These are phyloP conservation scores for Globisporangium cystogenes DNA, from an alignment of 352 stramenopile genomes.

Conservation along the genomic window DNA sequence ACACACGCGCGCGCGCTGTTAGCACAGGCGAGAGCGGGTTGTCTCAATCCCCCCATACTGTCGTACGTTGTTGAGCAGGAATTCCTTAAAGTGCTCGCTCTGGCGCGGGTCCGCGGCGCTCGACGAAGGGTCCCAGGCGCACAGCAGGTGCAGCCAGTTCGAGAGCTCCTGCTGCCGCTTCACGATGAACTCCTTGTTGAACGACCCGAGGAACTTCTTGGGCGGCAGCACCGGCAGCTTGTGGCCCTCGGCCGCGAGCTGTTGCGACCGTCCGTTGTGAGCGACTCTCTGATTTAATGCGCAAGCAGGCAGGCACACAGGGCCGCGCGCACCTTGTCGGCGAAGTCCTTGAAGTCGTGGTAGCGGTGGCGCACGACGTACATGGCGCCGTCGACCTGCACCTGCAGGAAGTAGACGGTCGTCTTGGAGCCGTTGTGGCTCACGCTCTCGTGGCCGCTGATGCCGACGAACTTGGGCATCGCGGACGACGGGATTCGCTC, in stretches of 20 bases:
- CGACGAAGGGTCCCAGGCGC: constrained; percentile 61
- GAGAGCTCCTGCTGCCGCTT: constrained; percentile 86
- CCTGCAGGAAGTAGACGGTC: constrained; percentile 82
- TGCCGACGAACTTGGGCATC: constrained; percentile 77
- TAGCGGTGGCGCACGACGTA: constrained; percentile 81
- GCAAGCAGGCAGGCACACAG: neutral
- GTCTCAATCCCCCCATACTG: too few species aligned
- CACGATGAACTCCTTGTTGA: constrained; percentile 89
- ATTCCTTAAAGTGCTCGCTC: constrained; percentile 74
- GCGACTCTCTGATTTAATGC: too few species aligned
- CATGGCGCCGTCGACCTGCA: constrained; percentile 71
- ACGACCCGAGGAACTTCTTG: constrained; percentile 87
- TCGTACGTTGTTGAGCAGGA: constrained; percentile 75
- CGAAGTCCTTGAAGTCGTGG: constrained; percentile 87
- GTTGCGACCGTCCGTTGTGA: too few species aligned
- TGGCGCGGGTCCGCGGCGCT: constrained; percentile 52
- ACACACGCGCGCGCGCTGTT: neutral
- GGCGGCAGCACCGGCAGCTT: constrained; percentile 76
- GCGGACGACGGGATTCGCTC: constrained; percentile 2
- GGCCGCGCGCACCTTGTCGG: constrained; percentile 58
- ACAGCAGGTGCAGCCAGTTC: constrained; percentile 83
- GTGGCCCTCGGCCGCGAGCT: constrained; percentile 70
- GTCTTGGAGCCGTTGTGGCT: constrained; percentile 86
- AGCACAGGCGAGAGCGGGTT: too few species aligned
- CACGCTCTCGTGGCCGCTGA: constrained; percentile 84